Evolutionary conservation across 2,329 filamentous ascomycete genomes (phyloP).

Genomic region (Colletotrichum trifolii): DNA sequence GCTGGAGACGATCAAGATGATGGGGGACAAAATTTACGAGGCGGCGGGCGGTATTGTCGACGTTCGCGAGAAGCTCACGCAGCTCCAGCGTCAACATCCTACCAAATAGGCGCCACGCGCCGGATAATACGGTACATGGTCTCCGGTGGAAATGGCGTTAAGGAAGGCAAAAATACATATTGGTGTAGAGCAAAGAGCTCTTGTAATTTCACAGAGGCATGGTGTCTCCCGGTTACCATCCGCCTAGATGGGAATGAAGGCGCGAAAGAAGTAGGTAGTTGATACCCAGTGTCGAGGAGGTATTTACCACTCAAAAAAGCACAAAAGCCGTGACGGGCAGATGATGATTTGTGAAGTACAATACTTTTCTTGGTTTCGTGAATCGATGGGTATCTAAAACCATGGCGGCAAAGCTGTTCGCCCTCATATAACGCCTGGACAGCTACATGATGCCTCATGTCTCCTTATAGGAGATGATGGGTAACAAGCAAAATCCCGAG

Average conservation of each 20-base stretch:
- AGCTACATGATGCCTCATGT: slow-evolving; percentile 19
- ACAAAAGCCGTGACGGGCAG: not conserved
- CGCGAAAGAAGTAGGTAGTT: slow-evolving; percentile 1
- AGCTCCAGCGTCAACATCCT: slow-evolving; percentile 38
- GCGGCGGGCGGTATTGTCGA: slow-evolving; percentile 36
- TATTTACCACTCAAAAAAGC: not conserved
- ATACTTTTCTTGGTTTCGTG: slow-evolving; percentile 7
- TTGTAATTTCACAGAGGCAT: too few relatives aligned
- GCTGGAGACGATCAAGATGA: slow-evolving; percentile 38
- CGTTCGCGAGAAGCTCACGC: slow-evolving; percentile 39
- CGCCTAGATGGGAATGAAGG: not conserved
- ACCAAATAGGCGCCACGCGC: slow-evolving; percentile 39
- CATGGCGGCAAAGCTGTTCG: slow-evolving; percentile 31
- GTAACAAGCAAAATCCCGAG: not conserved
- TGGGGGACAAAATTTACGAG: slow-evolving; percentile 38
- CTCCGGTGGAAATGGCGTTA: slow-evolving; percentile 13
- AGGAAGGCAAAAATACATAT: slow-evolving; percentile 26
- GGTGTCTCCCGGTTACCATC: too few relatives aligned
- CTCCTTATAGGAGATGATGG: slow-evolving; percentile 6
- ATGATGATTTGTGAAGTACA: slow-evolving; percentile 6
- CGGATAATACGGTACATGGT: too few relatives aligned
- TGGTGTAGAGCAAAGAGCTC: too few relatives aligned
- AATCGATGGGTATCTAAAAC: slow-evolving; percentile 29
- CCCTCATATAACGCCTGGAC: slow-evolving; percentile 29
- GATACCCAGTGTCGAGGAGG: slow-evolving; percentile 27